Base-by-base conservation (phyloP, 176 grass and related monocot genomes). In the Areca catechu region DNA sequence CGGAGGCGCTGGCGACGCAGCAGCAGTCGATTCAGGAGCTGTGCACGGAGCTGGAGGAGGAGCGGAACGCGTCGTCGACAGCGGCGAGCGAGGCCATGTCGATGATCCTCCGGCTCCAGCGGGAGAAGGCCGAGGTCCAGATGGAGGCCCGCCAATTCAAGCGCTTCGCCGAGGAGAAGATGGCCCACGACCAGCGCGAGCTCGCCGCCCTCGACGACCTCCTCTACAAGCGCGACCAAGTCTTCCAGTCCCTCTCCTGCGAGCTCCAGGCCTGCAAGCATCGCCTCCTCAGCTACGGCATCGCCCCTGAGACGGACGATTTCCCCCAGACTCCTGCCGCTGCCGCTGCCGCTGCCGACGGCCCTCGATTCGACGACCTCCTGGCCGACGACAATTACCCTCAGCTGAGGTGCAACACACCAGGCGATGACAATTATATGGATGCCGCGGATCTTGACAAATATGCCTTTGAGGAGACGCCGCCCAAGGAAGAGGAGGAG, bases 111-210 rank as follows among this genome's bases (percentile, higher is more conserved):
- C 84, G 85, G 55, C 88, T 98, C 9, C 88, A 98, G 81, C 74
- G 81, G n/a, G 93, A 92, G 29, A 98, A 98, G 73, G 93, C 88
- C 20, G 93, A 92, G 72, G 81, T 81, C 16, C 81, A 88, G 78
- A 92, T 98, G 93, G 93, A 98, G 65, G 81, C 86, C 52, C 88
- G 93, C 66, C 93, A 98, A 81, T 92, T 92, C 76, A 83, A 89
- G 64, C 81, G 87, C 58, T 92, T 88, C 56, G 84, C 93, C 24
- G 93, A 98, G 62, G 93, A 98, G 77, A 88, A 83, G 80, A 98
- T 98, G 87, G 78, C 76, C 3, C 84, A 92, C 57, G 84, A 92
- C 70, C 74, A 78, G 48, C 57, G 70, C 49, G 88, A 98, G 57
- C 54, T 98, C 66, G 51, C 62, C 22, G 53, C 70, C 54, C 74